Percentiles rank a stretch among this genome's conserved stretches.
Conservation (phyloP, 2,329 filamentous ascomycete species). For the Ceratocystis cubensis region DNA sequence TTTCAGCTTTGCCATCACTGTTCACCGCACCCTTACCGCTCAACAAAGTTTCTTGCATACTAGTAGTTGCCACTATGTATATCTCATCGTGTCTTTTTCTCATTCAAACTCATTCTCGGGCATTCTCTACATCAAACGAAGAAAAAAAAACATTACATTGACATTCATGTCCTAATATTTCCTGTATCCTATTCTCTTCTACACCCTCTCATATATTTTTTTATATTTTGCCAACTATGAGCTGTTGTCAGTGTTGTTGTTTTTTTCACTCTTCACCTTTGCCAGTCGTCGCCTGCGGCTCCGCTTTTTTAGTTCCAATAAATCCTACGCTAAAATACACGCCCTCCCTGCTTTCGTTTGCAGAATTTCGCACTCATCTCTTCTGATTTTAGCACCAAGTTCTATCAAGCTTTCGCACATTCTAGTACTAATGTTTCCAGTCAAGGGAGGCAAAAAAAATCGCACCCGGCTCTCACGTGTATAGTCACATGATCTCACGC, state of each 20-base stretch:
- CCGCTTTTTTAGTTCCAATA: conserved; percentile 8
- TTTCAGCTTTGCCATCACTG: background rate
- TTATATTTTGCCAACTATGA: background rate
- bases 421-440: too few species aligned
- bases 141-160: too few species aligned
- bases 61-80: background rate
- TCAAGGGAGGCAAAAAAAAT: too few species aligned
- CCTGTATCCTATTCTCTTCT: background rate
- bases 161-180: background rate
- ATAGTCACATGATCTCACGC: background rate
- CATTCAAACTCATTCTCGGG: too few species aligned
- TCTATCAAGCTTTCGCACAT: background rate
- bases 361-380: conserved; percentile 12
- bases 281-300: background rate
- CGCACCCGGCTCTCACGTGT: background rate
- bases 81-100: background rate
- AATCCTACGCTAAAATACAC: background rate
- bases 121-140: too few species aligned
- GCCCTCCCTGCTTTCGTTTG: background rate
- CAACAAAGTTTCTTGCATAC: background rate
- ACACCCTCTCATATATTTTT: background rate
- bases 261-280: background rate
- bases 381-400: background rate
- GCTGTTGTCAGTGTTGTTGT: background rate
- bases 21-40: background rate